Evolutionary conservation across 2,329 filamentous ascomycete genomes (phyloP), one percentile per base, ranked within the genome.

Genomic region (Talaromyces sp.): DNA sequence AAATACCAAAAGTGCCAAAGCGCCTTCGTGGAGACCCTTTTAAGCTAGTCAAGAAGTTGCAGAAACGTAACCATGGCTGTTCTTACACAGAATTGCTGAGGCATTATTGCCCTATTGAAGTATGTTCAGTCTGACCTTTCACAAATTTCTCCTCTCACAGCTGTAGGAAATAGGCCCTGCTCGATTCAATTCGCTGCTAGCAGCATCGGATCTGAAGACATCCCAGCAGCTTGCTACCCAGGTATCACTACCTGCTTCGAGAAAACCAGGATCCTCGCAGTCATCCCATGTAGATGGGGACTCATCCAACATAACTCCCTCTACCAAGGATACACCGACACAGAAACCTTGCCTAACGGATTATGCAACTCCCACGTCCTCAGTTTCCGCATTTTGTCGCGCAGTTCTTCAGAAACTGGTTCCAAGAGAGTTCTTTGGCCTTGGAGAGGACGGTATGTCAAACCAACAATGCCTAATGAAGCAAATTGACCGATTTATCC

Each of bases 311-410:
- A 42, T 55, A 65, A 34, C 52, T 18, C 53, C 54, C 12, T 31
- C 27, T 1, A 42, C 7, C 12, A 40, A 36, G 27, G 5, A 33
- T 30, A 30, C 54, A 47, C 47, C 61, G 31, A 65, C 60, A 12
- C 66, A 64, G 58, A 72, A 71, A 51, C 9, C 61, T 55, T 79
- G 80, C 12, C 77, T 95, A 52, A 86, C 87, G 36, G 84, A 89
- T 23, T 77, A 90, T 66, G 89, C 92, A 1, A 91, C 87, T 16
- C 84, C 90, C 0, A 66, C 79, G 3, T 78, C 86, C 1, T 83
- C 86, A 55, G 90, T 98, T 2, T 96, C 93, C 4, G 89, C 91
- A 0, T 98, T 96, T 70, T 96, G 92, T 72, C 89, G 89, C 69
- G 89, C 91, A 2, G 87, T 89, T 0, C 71, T 97, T 33, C 79